Evolutionary conservation across 768 basidiomycete species (phyloP), one percentile per base, ranked within the genome.

Genomic region (Psilocybe azurescens): DNA sequence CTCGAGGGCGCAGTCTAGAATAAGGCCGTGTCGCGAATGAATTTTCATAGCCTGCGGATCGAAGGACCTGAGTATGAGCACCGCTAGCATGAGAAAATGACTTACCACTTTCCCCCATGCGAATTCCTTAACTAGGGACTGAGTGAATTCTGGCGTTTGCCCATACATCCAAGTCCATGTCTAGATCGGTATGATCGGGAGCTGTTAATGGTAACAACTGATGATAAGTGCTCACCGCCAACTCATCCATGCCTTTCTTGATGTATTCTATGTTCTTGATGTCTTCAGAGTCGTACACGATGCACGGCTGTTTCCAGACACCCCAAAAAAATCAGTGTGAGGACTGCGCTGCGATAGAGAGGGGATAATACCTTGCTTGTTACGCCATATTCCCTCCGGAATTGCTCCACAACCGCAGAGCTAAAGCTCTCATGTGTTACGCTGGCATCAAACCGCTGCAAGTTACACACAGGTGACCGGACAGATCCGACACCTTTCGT

Each of bases 131-230:
- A 67, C 55, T 11, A 85, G 49, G 2, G 78, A 79, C 69, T 93
- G 91, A 6, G 87, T 89, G 72, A 99, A 99, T 70, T 97, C 92
- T 46, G 96, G 95, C 0, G 96, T 97, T 70, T 96, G 93, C 0
- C 96, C 97, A 69, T 88, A 97, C 13, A 84, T 79, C 95, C 96
- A 99, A 20, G 93, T 84, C 97, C 97, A 98, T 36, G 83, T 89
- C 95, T 96, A 53, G 56, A 39, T 49, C 33, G 5, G 24, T 29
- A 46, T n/a, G 33, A 33, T 55, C 39, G 20, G 47, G 3, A 51
- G 2, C 4, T 33, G 11, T 33, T 28, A 46, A 36, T 28, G 38
- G 18, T 8, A 49, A 44, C n/a, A 49, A 16, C 1, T 2, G 49
- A 29, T n/a, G 41, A 29, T 24, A n/a, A 33, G 13, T 20, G 74